Conservation (phyloP, 305 asterid species). For the Solanum chacoense region DNA sequence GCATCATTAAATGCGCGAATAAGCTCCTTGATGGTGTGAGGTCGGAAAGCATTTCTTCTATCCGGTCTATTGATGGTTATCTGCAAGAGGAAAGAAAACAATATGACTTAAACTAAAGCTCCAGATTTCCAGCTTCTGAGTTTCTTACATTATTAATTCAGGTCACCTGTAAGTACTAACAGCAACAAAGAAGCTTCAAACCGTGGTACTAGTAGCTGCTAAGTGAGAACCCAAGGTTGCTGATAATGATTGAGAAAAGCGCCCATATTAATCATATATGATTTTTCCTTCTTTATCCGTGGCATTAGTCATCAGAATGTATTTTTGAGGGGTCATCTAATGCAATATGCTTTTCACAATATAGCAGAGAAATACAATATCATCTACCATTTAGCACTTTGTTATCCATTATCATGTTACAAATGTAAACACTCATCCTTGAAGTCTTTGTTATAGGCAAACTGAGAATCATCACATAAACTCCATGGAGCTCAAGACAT, state of each 20-base stretch:
- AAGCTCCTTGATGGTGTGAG: constrained; percentile 85
- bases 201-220: not conserved
- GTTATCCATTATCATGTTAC: not conserved
- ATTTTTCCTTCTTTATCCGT: not conserved
- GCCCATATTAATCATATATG: no score
- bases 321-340: not conserved
- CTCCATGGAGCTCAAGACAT: not conserved
- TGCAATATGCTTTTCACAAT: not conserved
- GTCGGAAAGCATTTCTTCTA: constrained; percentile 84
- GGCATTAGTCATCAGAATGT: no score
- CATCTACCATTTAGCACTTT: not conserved
- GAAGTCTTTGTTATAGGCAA: not conserved
- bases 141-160: not conserved
- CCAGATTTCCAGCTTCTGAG: not conserved
- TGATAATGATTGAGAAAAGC: not conserved
- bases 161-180: not conserved
- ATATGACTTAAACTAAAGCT: not conserved
- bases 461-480: not conserved
- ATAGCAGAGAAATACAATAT: not conserved
- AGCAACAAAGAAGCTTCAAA: no score
- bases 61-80: constrained; percentile 90
- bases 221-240: not conserved
- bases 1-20: constrained; percentile 84
- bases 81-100: constrained; percentile 12
- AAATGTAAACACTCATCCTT: not conserved